Base-by-base conservation (phyloP, 768 basidiomycete genomes). In the Serendipita indica region DNA sequence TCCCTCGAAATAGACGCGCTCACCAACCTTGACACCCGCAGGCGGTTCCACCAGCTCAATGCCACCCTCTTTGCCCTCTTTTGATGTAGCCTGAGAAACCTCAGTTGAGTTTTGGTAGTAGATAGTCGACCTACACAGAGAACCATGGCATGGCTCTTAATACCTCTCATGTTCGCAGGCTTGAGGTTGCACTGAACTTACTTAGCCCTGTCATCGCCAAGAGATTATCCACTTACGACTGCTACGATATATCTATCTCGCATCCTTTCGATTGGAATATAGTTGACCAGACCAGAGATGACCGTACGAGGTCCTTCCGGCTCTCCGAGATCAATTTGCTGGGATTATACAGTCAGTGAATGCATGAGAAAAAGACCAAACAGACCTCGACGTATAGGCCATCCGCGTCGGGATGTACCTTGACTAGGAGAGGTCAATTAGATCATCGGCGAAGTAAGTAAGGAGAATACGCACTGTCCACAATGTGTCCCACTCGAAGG, bases 141-240 rank as follows among this genome's bases (percentile, higher is more conserved):
- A 34, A 99, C 86, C 96, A 99, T 98, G 32, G 92, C 96, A 66
- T 86, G 94, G 61, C 91, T 94, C 74, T 97, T 98, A 64, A 99
- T 83, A 1, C 96, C 96, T 60, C 94, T 83, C 94, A 99, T 98
- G 64, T 77, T 83, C 4, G 87, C 94, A 3, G 94, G 94, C 71
- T 99, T 98, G 61, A 99, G 72, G 69, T 98, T 93, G 69, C 87
- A 90, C 86, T 88, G 58, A 49, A 56, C 46, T 56, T 45, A 43
- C 25, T 41, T n/a, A 33, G 45, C 1, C 27, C 45, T 12, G 7
- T 7, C n/a, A n/a, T 6, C 6, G 7, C 18, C 27, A 43, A 7
- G n/a, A 4, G 1, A 57, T 10, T 58, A 54, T 32, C 46, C 14
- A 63, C 70, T 62, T 69, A 91, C 90, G 45, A 96, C 85, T 37